Conservation (phyloP, 1,139 yeast genomes). For the Candida sojae region DNA sequence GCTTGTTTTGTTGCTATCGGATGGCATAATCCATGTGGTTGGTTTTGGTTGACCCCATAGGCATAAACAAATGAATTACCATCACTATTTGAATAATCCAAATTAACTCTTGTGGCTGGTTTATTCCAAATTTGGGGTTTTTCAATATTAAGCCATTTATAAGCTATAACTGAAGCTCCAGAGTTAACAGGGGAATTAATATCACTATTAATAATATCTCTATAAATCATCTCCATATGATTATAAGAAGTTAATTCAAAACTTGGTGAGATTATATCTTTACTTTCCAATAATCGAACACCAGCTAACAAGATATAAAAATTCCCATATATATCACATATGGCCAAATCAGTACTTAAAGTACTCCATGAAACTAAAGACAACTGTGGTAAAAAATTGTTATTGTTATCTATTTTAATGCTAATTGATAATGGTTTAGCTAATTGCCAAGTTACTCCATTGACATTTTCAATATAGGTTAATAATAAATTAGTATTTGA, state of each 20-base stretch:
- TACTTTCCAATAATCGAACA: constrained; percentile 33
- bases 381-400: constrained; percentile 24
- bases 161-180: constrained; percentile 42
- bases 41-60: constrained; percentile 60
- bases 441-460: constrained; percentile 67
- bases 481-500: constrained; percentile 42
- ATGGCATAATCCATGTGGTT: constrained; percentile 65
- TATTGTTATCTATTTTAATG: constrained; percentile 37
- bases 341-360: constrained; percentile 55
- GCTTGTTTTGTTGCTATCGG: constrained; percentile 74
- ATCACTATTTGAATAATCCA: constrained; percentile 8
- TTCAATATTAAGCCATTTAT: constrained; percentile 71
- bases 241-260: constrained; percentile 50
- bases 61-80: constrained; percentile 30
- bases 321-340: constrained; percentile 51
- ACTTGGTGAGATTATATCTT: constrained; percentile 23
- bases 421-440: constrained; percentile 52
- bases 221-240: constrained; percentile 47
- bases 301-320: constrained; percentile 51
- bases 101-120: constrained; percentile 45
- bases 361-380: constrained; percentile 48
- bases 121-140: constrained; percentile 58
- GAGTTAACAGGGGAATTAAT: constrained; percentile 16
- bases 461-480: constrained; percentile 62
- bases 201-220: constrained; percentile 31